Base-by-base conservation (phyloP, 176 grass and related monocot species). In the Phragmites australis region DNA sequence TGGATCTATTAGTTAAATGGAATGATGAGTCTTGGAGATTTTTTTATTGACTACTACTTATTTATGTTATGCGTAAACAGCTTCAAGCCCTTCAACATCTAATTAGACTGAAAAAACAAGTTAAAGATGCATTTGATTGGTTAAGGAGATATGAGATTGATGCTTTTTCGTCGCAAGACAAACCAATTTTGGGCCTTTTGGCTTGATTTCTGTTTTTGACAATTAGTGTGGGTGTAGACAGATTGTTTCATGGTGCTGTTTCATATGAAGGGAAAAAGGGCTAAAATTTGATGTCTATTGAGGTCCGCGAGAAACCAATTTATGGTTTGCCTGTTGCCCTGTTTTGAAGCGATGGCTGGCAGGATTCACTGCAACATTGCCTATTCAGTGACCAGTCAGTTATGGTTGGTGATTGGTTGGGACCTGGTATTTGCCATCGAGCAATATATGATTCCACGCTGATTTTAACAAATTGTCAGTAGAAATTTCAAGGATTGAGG, bases 41-140 rank as follows among this genome's bases (percentile, higher is more conserved):
- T 27, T 54, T 51, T 53, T 54, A 4, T 6, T 26, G 2, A 32
- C 10, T 52, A 11, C 34, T 37, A 37, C 3, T 37, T 37, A 37
- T 37, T 37, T 37, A 2, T 37, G 34, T 37, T 65, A 42, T 62
- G 45, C 27, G 13, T 9, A 9, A 53, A 54, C 21, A 9, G 6
- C 6, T 43, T 39, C n/a, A n/a, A n/a, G n/a, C n/a, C n/a, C n/a
- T n/a, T n/a, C 25, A 61, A 21, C 41, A 75, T 50, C 4, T 59
- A 7, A 37, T 76, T 70, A n/a, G 43, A 78, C 17, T 29, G 64
- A 51, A 54, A 37, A 68, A 49, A 53, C 34, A 45, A 54, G 56
- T 6, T 31, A n/a, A 30, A 15, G 19, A 19, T 50, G 8, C 15
- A 37, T 2, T 37, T 83, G 17, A 37, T 39, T 42, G 25, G 34